These are phyloP conservation scores for Lactarius psammicola DNA, from an alignment of 768 basidiomycete genomes.

Conservation along the genomic window DNA sequence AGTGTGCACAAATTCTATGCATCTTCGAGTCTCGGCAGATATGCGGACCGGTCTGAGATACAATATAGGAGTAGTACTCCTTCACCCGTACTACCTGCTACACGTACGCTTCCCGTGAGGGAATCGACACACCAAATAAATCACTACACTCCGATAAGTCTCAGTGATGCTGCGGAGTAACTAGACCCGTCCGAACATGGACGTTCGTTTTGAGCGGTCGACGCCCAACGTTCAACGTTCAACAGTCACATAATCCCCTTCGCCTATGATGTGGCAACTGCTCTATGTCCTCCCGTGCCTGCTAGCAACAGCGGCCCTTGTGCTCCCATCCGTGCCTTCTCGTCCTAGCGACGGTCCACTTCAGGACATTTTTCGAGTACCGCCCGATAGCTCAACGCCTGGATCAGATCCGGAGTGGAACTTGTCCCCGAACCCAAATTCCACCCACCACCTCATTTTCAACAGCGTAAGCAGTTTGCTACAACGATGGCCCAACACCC, in stretches of 20 bases:
- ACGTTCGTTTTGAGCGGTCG: too few relatives aligned
- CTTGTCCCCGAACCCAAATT: conserved; percentile 31
- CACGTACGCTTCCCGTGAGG: too few relatives aligned
- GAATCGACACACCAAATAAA: too few relatives aligned
- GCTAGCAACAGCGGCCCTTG: background rate
- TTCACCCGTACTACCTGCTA: too few relatives aligned
- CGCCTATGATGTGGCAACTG: background rate
- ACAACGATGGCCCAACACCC: conserved; percentile 42
- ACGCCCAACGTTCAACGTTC: too few relatives aligned
- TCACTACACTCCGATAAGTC: too few relatives aligned
- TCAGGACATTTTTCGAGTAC: conserved; percentile 19
- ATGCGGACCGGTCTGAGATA: too few relatives aligned
- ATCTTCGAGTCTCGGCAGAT: too few relatives aligned
- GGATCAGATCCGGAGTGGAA: conserved; percentile 16
- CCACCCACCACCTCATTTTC: conserved; percentile 39
- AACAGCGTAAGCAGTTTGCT: conserved; percentile 37
- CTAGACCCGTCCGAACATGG: too few relatives aligned
- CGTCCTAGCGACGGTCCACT: conserved; percentile 30
- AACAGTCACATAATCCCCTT: background rate
- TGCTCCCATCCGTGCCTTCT: conserved; percentile 19
- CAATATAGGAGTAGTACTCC: too few relatives aligned
- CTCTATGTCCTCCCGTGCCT: background rate
- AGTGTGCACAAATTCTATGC: too few relatives aligned
- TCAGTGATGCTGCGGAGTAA: too few relatives aligned
- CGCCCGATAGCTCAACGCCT: background rate